Percentiles rank a stretch among this genome's conserved stretches.
phyloP scores from a whole-genome alignment of 2,329 filamentous ascomycete genomes.

The Pseudocercospora crystallina region DNA sequence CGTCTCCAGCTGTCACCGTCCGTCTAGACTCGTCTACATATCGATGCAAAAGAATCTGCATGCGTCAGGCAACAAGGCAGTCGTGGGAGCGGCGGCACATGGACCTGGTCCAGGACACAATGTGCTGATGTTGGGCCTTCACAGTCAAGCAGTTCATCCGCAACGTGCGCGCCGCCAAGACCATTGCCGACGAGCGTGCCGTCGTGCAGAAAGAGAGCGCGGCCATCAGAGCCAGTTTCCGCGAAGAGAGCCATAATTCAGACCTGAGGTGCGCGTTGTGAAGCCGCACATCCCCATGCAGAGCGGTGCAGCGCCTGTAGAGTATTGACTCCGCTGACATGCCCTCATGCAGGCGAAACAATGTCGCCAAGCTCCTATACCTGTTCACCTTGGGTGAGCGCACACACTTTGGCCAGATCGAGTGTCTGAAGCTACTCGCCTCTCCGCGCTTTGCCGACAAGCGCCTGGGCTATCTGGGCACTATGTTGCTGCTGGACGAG shows the following conservation, averaged over 20 bases:
- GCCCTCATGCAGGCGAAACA: slow-evolving; percentile 72
- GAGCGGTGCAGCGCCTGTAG: too few species aligned
- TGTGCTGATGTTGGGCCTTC: background rate
- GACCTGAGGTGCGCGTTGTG: slow-evolving; percentile 71
- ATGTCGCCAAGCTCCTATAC: slow-evolving; percentile 96
- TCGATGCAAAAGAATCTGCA: too few species aligned
- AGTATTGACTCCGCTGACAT: too few species aligned
- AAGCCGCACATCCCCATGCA: background rate
- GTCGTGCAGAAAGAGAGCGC: slow-evolving; percentile 99
- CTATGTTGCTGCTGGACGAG: slow-evolving; percentile 93
- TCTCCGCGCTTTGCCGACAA: slow-evolving; percentile 98
- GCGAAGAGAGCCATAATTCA: slow-evolving; percentile 92
- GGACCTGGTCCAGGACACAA: background rate
- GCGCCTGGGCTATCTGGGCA: slow-evolving; percentile 89
- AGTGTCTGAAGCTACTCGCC: slow-evolving; percentile 95
- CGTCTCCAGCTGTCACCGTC: too few species aligned
- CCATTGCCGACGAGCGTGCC: slow-evolving; percentile 95
- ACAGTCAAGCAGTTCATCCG: slow-evolving; percentile 99
- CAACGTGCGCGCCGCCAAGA: slow-evolving; percentile 97
- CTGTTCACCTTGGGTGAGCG: slow-evolving; percentile 96
- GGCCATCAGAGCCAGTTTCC: slow-evolving; percentile 93
- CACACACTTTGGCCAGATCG: slow-evolving; percentile 98
- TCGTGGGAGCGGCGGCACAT: background rate
- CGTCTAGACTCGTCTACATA: too few species aligned
- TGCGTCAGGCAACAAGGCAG: too few species aligned